phyloP scores from a whole-genome alignment of 768 basidiomycete species.

The Leccinum incarnatum region DNA sequence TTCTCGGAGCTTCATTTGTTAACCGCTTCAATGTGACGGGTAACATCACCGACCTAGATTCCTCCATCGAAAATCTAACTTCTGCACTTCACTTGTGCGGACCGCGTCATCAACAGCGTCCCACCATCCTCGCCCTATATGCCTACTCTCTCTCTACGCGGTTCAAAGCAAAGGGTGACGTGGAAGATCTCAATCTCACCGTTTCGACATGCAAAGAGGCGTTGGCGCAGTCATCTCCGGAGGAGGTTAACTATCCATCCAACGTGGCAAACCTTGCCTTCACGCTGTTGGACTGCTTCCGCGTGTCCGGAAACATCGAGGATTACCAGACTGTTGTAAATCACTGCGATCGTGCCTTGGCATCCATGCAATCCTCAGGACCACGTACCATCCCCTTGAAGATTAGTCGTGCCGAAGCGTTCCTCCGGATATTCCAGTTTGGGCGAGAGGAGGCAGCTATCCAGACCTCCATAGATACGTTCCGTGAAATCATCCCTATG shows the following conservation, averaged over 20 bases:
- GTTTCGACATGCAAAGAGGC: constrained; percentile 17
- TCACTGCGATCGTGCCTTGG: constrained; percentile 21
- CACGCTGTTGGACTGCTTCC: constrained; percentile 9
- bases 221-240: constrained; percentile 7
- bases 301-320: constrained; percentile 5
- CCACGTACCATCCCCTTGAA: constrained; percentile 2
- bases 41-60: constrained; percentile 13
- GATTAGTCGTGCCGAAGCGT: constrained; percentile 14
- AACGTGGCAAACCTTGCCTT: constrained; percentile 2
- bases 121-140: constrained; percentile 11
- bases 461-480: constrained; percentile 6
- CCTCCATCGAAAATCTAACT: constrained; percentile 13
- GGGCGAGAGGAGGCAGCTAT: constrained; percentile 11
- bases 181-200: constrained; percentile 14
- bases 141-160: constrained; percentile 13
- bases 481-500: constrained; percentile 12
- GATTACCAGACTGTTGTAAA: constrained; percentile 21
- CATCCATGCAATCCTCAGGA: not conserved
- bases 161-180: constrained; percentile 14
- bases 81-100: constrained; percentile 14
- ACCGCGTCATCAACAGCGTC: constrained; percentile 5
- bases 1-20: constrained; percentile 9
- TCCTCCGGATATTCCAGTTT: constrained; percentile 10
- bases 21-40: constrained; percentile 11
- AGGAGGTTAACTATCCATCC: not conserved